Conservation (phyloP, 2,329 filamentous ascomycete genomes). For the Aspergillus thermomutatus region DNA sequence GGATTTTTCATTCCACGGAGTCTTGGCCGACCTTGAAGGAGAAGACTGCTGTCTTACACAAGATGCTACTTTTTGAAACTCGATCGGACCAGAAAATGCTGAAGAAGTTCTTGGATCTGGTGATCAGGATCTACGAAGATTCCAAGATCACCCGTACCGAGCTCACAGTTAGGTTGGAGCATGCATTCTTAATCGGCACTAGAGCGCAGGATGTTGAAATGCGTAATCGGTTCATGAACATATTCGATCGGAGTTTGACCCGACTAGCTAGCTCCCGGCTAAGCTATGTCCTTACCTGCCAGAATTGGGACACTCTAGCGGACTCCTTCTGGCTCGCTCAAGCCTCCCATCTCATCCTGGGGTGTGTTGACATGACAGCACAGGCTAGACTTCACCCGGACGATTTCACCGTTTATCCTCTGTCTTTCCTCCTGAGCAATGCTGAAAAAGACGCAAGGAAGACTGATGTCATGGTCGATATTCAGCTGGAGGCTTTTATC, state of each 20-base stretch:
- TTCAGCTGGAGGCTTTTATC: constrained; percentile 77
- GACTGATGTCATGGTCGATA: constrained; percentile 69
- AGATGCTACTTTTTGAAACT: constrained; percentile 95
- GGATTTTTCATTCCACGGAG: constrained; percentile 94
- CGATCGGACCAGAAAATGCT: constrained; percentile 78
- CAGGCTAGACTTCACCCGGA: constrained; percentile 73
- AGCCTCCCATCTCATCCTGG: constrained; percentile 87
- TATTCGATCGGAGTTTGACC: constrained; percentile 94
- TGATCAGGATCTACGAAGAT: constrained; percentile 97
- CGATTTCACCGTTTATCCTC: constrained; percentile 75
- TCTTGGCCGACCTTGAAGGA: constrained; percentile 97
- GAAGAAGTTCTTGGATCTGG: constrained; percentile 89
- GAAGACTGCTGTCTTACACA: constrained; percentile 97
- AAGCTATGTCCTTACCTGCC: constrained; percentile 81
- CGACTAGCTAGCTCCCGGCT: constrained; percentile 85
- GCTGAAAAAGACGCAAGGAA: constrained; percentile 68
- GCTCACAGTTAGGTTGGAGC: constrained; percentile 93
- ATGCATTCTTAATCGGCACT: constrained; percentile 94
- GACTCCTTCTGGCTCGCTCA: constrained; percentile 98
- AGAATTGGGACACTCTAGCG: constrained; percentile 94
- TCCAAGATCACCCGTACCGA: constrained; percentile 93
- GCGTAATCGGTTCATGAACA: constrained; percentile 93
- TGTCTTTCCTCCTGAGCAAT: constrained; percentile 68
- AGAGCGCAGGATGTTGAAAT: constrained; percentile 91
- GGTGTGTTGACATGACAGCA: constrained; percentile 82